Evolutionary conservation across 2,329 filamentous ascomycete species (phyloP).

Genomic region (Cercospora sp.): DNA sequence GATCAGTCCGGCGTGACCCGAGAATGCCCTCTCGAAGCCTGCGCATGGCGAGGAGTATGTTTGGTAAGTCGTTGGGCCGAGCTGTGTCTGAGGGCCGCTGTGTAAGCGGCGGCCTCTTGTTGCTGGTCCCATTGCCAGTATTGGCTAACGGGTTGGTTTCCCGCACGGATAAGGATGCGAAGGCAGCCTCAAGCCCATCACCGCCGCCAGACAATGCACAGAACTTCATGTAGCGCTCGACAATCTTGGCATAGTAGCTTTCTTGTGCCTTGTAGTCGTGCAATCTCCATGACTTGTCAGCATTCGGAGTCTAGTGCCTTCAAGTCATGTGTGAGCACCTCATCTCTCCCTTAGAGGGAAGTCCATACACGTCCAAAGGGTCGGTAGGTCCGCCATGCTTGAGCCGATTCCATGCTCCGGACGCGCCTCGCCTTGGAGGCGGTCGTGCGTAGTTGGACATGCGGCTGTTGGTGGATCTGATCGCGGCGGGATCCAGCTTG

Average conservation of each 20-base stretch:
- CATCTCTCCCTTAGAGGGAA: constrained; percentile 88
- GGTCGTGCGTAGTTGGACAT: constrained; percentile 32
- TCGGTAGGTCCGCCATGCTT: constrained; percentile 70
- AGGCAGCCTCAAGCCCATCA: constrained; percentile 72
- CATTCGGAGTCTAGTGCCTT: background rate
- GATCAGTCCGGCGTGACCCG: constrained; percentile 70
- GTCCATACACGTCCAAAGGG: constrained; percentile 75
- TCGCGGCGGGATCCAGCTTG: constrained; percentile 6
- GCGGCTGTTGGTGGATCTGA: background rate
- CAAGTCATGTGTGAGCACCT: constrained; percentile 55
- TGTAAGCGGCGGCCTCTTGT: constrained; percentile 21
- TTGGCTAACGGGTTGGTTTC: constrained; percentile 7
- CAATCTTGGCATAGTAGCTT: constrained; percentile 80
- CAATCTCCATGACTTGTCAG: constrained; percentile 39
- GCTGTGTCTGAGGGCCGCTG: constrained; percentile 32
- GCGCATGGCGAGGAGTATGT: constrained; percentile 78
- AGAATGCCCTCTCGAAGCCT: constrained; percentile 91
- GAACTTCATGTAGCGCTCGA: constrained; percentile 85
- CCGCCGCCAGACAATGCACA: constrained; percentile 72
- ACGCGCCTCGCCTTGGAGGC: constrained; percentile 42
- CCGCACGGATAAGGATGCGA: constrained; percentile 61
- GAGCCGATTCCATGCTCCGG: constrained; percentile 67
- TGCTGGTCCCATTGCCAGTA: constrained; percentile 3
- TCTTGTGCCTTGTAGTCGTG: constrained; percentile 75
- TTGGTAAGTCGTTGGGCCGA: constrained; percentile 65